A percentile compares a stretch with the other conserved stretches of the same genome.
Evolutionary conservation across 441 rosid species (phyloP).

Genomic region (Adansonia madagascariensis): DNA sequence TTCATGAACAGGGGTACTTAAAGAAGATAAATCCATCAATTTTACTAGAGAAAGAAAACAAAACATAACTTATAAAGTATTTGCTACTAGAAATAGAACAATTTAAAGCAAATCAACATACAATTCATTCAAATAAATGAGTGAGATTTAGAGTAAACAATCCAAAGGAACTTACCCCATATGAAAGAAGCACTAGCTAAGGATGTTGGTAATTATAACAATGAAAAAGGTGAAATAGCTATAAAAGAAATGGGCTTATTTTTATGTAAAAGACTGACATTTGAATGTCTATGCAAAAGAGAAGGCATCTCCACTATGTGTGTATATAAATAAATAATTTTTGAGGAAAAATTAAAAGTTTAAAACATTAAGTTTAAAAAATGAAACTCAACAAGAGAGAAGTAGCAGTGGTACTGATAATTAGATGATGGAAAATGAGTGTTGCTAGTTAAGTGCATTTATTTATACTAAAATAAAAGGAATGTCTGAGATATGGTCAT

Average conservation of each 20-base stretch:
- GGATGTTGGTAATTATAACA: neutral
- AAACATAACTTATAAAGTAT: no score
- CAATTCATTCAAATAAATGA: neutral
- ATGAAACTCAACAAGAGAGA: neutral
- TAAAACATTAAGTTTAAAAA: neutral
- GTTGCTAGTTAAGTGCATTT: no score
- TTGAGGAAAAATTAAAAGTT: no score
- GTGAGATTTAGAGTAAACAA: neutral
- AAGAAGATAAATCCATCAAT: neutral
- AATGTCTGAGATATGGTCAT: no score
- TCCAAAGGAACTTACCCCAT: neutral
- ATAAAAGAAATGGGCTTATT: neutral
- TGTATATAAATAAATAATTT: neutral
- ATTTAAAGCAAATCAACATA: neutral
- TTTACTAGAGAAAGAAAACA: neutral
- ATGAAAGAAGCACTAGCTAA: constrained; percentile 18
- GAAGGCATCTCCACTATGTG: neutral
- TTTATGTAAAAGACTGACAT: neutral
- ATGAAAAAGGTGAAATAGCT: neutral
- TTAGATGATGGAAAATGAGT: no score
- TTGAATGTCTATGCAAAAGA: neutral
- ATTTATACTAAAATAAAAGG: no score
- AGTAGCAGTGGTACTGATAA: no score
- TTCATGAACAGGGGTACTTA: neutral
- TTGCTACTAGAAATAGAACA: neutral